A percentile compares a stretch with the other conserved stretches of the same genome.
phyloP scores from a whole-genome alignment of 129 eudicot species.

The Artemisia argyi region DNA sequence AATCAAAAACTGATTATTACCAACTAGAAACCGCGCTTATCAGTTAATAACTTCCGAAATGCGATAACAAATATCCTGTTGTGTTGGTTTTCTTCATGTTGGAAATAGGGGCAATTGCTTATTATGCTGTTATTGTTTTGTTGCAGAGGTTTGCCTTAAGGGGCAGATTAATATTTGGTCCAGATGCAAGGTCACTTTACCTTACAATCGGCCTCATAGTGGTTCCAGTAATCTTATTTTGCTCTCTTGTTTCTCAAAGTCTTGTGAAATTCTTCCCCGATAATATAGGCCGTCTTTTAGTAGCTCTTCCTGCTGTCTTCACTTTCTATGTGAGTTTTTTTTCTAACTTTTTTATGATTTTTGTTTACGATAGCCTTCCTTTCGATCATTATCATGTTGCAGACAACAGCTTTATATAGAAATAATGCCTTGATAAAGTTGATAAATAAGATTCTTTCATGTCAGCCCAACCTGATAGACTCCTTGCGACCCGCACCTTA shows the following conservation, averaged over 20 bases:
- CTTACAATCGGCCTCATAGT: slow-evolving; percentile 46
- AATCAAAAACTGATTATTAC: not conserved
- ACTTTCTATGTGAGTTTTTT: slow-evolving; percentile 52
- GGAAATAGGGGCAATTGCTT: too few species aligned
- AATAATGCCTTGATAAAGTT: not conserved
- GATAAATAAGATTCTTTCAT: not conserved
- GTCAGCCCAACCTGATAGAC: not conserved
- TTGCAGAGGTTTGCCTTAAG: slow-evolving; percentile 52
- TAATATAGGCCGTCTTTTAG: slow-evolving; percentile 35
- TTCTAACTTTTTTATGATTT: not conserved
- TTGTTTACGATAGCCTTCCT: not conserved
- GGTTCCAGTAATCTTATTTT: slow-evolving; percentile 53
- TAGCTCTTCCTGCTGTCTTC: slow-evolving; percentile 36
- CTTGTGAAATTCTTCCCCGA: slow-evolving; percentile 40
- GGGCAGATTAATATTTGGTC: slow-evolving; percentile 65
- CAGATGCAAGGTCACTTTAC: slow-evolving; percentile 48
- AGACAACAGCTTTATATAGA: not conserved
- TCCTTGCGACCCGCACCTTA: too few species aligned
- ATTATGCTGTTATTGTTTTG: too few species aligned
- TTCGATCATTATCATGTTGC: not conserved
- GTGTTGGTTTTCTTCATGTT: too few species aligned
- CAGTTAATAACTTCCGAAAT: not conserved
- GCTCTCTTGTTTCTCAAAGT: slow-evolving; percentile 50
- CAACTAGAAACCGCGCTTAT: not conserved
- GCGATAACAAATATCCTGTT: too few species aligned